phyloP scores from a whole-genome alignment of 140 eudicot species.

The Bidens hawaiensis region DNA sequence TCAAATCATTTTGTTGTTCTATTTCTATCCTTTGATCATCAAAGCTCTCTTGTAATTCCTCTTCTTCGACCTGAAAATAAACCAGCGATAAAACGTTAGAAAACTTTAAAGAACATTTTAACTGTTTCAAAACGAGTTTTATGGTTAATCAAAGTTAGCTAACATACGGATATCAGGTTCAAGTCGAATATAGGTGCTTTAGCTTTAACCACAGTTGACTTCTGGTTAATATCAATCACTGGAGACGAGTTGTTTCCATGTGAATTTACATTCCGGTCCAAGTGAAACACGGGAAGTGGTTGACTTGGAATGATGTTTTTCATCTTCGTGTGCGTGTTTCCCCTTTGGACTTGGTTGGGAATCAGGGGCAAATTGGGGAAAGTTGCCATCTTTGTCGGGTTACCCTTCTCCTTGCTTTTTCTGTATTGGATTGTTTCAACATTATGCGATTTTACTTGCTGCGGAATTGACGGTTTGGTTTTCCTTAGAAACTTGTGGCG shows the following conservation, averaged over 20 bases:
- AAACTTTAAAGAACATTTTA: not conserved
- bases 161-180: conserved; percentile 69
- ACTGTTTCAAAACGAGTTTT: not conserved
- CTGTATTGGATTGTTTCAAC: conserved; percentile 31
- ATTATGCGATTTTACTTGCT: conserved; percentile 31
- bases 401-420: conserved; percentile 18
- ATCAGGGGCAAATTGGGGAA: conserved; percentile 33
- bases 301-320: conserved; percentile 21
- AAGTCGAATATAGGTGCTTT: conserved; percentile 63
- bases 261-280: conserved; percentile 25
- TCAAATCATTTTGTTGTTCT: conserved; percentile 53
- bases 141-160: not conserved
- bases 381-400: conserved; percentile 30
- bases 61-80: conserved; percentile 61
- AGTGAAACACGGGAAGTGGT: conserved; percentile 21
- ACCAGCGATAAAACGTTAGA: not conserved
- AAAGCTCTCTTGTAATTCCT: conserved; percentile 38
- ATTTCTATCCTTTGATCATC: conserved; percentile 33
- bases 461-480: conserved; percentile 24
- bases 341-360: conserved; percentile 32
- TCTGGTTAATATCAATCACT: conserved; percentile 38
- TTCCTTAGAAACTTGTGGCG: conserved; percentile 34
- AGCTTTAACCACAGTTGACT: conserved; percentile 23
- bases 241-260: conserved; percentile 20
- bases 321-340: conserved; percentile 29